Base-by-base conservation (phyloP, 106 monocot genomes). In the Dioscorea dumetorum region DNA sequence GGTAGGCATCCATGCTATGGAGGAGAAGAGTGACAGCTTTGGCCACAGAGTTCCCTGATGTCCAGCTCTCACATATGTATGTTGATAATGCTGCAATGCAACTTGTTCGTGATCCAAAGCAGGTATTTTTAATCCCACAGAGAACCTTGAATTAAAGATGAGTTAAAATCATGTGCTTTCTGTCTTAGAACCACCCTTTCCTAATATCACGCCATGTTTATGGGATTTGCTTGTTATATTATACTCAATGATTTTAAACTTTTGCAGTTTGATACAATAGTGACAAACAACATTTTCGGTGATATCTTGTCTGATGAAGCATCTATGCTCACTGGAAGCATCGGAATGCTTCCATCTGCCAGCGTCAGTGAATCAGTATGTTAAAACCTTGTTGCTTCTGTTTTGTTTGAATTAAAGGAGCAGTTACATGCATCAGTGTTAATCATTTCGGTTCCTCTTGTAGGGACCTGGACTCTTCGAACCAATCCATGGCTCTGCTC, bases 41-140 rank as follows among this genome's bases (percentile, higher is more conserved):
- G 48, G 83, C 88, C 60, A 28, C 28, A 48, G 82, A 91, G 69
- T 95, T 66, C 50, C 80, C 95, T 66, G 95, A 95, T 74, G 81
- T 95, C 57, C 58, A 88, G 53, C 80, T 95, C 3, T 88, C 91
- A 16, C 91, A 95, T 67, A 95, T 95, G 95, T 95, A 95, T 69
- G 95, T 95, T 33, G 95, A 95, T 56, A 95, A 95, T 79, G 95
- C 91, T 24, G 85, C 91, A 57, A 95, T 95, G 95, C 91, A 95
- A 71, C 86, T 91, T 79, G 74, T 95, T 80, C 85, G 95, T 54
- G 57, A 91, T 61, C 95, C 95, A 13, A 91, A 84, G 62, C 95
- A 95, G 95, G 95, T 95, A 62, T 53, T 33, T 53, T 11, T 56
- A n/a, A 10, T 4, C 32, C 3, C 18, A 28, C 32, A 33, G 8